These are phyloP conservation scores for Diplosphaera chodatii DNA, from an alignment of 139 green algal species.

Conservation along the genomic window DNA sequence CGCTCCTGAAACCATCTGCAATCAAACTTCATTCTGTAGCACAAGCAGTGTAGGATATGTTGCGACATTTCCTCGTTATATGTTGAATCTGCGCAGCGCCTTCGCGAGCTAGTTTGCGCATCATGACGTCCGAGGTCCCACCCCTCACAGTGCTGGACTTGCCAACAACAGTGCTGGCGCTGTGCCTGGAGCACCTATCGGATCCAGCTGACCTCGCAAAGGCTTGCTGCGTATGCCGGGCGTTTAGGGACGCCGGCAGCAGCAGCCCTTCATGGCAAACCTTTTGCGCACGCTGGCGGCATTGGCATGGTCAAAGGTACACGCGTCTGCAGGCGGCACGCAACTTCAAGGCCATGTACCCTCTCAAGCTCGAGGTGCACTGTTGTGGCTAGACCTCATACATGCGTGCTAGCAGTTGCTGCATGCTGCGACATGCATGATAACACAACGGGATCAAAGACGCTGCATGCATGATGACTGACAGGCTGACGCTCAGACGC, in stretches of 20 bases:
- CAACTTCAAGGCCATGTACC: background rate
- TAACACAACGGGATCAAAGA: no score
- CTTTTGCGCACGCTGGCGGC: background rate
- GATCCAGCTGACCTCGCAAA: background rate
- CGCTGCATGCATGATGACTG: no score
- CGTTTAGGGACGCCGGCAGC: background rate
- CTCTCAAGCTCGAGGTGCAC: background rate
- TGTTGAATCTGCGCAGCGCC: no score
- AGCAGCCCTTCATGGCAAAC: background rate
- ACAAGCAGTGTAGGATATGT: no score
- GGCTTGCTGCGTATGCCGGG: background rate
- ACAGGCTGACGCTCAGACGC: no score
- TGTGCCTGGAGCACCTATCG: background rate
- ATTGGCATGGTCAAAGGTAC: background rate
- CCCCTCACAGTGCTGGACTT: background rate
- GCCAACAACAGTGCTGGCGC: background rate
- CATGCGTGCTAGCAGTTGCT: no score
- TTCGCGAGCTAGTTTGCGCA: no score
- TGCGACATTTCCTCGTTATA: no score
- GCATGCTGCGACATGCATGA: no score
- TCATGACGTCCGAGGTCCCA: background rate
- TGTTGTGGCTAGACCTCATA: background rate
- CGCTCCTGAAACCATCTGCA: no score
- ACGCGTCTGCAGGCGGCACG: background rate
- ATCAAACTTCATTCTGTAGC: no score